Percentiles rank a stretch among this genome's conserved stretches.
Conservation (phyloP, 768 basidiomycete genomes). For the Dentipellis fragilis region DNA sequence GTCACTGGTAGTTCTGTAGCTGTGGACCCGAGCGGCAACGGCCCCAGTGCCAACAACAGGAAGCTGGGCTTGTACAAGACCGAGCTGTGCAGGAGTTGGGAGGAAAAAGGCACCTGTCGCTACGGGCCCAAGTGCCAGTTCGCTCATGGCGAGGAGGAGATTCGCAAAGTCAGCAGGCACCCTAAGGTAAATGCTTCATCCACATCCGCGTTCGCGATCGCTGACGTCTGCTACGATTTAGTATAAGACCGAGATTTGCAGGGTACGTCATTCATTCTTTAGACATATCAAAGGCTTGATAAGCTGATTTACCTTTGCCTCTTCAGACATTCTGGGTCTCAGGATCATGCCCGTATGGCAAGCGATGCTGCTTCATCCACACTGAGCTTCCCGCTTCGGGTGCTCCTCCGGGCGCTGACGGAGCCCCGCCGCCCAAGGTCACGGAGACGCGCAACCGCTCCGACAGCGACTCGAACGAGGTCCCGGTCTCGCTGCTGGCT, state of each 20-base stretch:
- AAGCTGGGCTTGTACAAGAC: constrained; percentile 90
- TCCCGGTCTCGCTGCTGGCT: constrained; percentile 61
- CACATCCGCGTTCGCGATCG: background rate
- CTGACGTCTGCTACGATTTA: constrained; percentile 19
- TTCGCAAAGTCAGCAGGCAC: constrained; percentile 75
- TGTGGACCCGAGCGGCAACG: constrained; percentile 32
- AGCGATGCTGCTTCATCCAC: constrained; percentile 90
- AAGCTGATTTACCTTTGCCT: constrained; percentile 9
- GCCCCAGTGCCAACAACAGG: constrained; percentile 85
- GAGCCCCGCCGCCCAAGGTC: constrained; percentile 39
- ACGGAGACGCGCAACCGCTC: constrained; percentile 54
- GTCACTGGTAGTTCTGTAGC: constrained; percentile 17
- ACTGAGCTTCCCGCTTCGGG: constrained; percentile 71
- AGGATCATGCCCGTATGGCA: constrained; percentile 87
- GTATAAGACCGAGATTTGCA: constrained; percentile 94
- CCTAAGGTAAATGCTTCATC: constrained; percentile 55
- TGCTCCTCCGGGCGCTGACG: constrained; percentile 41
- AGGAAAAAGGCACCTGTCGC: constrained; percentile 80
- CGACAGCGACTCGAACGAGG: constrained; percentile 67
- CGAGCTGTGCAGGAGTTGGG: constrained; percentile 84
- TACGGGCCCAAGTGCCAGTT: constrained; percentile 90
- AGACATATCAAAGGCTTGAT: background rate
- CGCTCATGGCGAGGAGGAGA: constrained; percentile 85
- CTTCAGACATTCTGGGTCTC: constrained; percentile 86
- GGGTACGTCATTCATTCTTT: constrained; percentile 38